These are phyloP conservation scores for Sphaerulina musiva DNA, from an alignment of 2,329 filamentous ascomycete genomes.

Conservation along the genomic window DNA sequence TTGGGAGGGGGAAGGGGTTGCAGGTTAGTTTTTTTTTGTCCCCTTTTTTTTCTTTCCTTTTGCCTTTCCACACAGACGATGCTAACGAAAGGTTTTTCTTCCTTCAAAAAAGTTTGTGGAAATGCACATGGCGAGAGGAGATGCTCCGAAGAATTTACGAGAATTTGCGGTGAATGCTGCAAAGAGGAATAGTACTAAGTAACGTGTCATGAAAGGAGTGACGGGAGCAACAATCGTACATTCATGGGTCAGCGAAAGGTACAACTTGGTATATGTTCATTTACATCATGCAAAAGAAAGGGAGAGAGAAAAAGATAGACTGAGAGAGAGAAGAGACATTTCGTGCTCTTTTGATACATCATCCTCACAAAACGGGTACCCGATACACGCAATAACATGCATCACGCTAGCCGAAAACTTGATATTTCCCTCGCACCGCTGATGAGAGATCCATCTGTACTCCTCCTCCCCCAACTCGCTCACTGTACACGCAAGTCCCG, in stretches of 20 bases:
- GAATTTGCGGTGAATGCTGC: constrained; percentile 4
- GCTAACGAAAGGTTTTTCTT: too few species aligned
- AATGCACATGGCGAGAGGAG: constrained; percentile 15
- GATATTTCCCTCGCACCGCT: not conserved
- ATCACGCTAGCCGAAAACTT: not conserved
- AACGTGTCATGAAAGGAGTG: not conserved
- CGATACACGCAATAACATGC: not conserved
- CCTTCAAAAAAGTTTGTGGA: constrained; percentile 1
- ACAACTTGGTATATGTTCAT: too few species aligned
- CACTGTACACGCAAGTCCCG: constrained; percentile 18
- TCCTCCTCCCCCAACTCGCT: constrained; percentile 9
- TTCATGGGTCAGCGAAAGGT: too few species aligned
- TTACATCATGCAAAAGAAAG: too few species aligned
- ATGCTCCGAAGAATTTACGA: constrained; percentile 13
- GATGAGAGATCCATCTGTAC: constrained; percentile 7
- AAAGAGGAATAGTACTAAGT: not conserved
- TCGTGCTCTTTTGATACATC: not conserved
- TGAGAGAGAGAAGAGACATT: not conserved
- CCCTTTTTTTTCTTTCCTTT: too few species aligned
- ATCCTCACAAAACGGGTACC: not conserved
- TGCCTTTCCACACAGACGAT: too few species aligned
- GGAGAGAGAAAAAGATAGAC: not conserved
- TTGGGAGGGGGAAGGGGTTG: constrained; percentile 12
- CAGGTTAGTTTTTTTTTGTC: not conserved
- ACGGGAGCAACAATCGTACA: too few species aligned